These are phyloP conservation scores for Podila clonocystis DNA, from an alignment of 192 early-diverging fungal species.

Conservation along the genomic window DNA sequence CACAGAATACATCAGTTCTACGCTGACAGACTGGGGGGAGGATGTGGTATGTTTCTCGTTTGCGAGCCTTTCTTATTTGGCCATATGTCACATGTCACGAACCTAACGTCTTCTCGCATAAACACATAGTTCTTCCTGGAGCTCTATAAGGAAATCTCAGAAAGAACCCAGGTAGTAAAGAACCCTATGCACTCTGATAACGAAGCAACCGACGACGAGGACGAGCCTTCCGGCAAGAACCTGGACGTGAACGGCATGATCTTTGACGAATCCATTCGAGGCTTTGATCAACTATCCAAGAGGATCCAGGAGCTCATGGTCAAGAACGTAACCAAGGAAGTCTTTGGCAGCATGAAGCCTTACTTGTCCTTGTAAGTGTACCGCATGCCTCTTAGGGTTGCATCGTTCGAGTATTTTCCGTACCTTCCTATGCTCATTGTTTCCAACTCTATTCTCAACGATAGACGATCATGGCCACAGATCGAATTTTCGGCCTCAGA, in stretches of 20 bases:
- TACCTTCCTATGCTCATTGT: neutral
- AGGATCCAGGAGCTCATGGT: conserved; percentile 56
- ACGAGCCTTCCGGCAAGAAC: conserved; percentile 1
- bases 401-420: too few species aligned
- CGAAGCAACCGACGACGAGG: conserved; percentile 33
- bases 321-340: conserved; percentile 56
- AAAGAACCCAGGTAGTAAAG: conserved; percentile 19
- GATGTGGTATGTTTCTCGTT: conserved; percentile 54
- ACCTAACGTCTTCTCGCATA: too few species aligned
- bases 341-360: conserved; percentile 47
- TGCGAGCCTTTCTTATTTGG: too few species aligned
- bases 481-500: conserved; percentile 29
- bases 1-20: conserved; percentile 51
- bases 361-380: conserved; percentile 56
- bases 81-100: neutral
- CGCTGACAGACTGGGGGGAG: conserved; percentile 62
- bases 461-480: conserved; percentile 60
- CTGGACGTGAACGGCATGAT: conserved; percentile 51
- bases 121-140: conserved; percentile 61
- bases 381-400: too few species aligned
- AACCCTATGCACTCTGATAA: conserved; percentile 27
- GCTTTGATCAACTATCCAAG: conserved; percentile 46
- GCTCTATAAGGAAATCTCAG: conserved; percentile 53
- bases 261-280: conserved; percentile 54
- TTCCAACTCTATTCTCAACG: neutral